Base-by-base conservation (phyloP, 495 filamentous ascomycete species). In the Aspergillus incahuasiensis region DNA sequence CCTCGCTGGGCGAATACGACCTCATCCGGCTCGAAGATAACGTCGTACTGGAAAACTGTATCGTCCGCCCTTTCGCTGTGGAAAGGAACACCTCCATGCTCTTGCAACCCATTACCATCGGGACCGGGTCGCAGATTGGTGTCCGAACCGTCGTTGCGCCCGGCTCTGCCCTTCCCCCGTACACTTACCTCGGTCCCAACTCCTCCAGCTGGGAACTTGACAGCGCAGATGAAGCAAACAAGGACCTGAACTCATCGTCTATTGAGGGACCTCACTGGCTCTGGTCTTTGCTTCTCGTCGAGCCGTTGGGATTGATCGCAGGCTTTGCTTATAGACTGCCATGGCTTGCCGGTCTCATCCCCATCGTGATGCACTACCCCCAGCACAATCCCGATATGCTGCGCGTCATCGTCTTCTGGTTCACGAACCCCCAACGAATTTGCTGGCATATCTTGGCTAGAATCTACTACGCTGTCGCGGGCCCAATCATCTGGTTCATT, bases 1-100 rank as follows among this genome's bases (percentile, higher is more conserved):
- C 47, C 32, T 49, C 47, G n/a, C 47, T 49, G 4, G 47, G 47
- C 18, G 47, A 49, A 39, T 49, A 49, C 30, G 47, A 49, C 30
- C 47, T 49, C 18, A 35, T 49, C 16, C 47, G 35, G 2, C 32
- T 49, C 0, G 3, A 20, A 2, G 47, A 38, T 15, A 39, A 49
- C 47, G 47, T 49, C 6, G 47, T 49, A 0, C 47, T 49, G 4
- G 47, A 49, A 22, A 49, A 49, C 47, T 49, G 47, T 19, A 49
- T 49, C 19, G 16, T 38, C 2, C 30, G 47, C 11, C 47, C 47
- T 11, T 49, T 49, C 30, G 47, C 47, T 18, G 47, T 49, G n/a
- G 47, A 49, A 38, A 30, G 47, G 6, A 49, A 49, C 32, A 49
- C 47, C 3, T 49, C 47, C n/a, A 49, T 49, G 47, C 47, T 49